Conservation (phyloP, 2,329 filamentous ascomycete genomes). For the Penicillium frequentans region DNA sequence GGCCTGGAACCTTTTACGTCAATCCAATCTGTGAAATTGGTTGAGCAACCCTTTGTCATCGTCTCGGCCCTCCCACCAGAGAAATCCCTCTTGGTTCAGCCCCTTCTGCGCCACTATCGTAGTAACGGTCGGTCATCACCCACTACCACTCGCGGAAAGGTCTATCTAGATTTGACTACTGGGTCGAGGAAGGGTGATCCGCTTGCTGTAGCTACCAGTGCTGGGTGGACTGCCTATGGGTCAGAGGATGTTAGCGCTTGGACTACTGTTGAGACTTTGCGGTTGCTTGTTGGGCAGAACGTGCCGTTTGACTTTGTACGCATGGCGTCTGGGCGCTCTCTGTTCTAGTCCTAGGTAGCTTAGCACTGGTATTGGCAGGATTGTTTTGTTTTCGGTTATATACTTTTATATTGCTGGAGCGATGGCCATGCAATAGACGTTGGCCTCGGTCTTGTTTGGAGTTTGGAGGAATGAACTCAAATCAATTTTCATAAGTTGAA, state of each 20-base stretch:
- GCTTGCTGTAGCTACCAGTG: conserved; percentile 66
- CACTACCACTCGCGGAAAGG: conserved; percentile 54
- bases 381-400: neutral
- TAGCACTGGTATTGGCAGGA: neutral
- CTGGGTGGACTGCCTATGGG: conserved; percentile 77
- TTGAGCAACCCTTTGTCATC: conserved; percentile 78
- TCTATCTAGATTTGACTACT: conserved; percentile 78
- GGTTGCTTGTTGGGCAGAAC: conserved; percentile 79
- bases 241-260: conserved; percentile 79
- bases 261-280: conserved; percentile 77
- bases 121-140: conserved; percentile 41
- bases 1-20: conserved; percentile 66
- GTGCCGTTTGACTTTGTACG: conserved; percentile 85
- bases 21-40: conserved; percentile 76
- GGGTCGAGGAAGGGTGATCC: conserved; percentile 68
- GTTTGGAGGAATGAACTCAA: neutral
- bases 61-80: conserved; percentile 76
- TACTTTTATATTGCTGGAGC: neutral
- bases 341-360: conserved; percentile 41
- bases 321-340: conserved; percentile 62
- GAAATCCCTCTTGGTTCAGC: conserved; percentile 75
- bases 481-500: neutral
- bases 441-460: conserved; percentile 4
- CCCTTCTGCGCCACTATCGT: conserved; percentile 71
- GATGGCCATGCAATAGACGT: conserved; percentile 9